phyloP scores from a whole-genome alignment of 202 grass and related monocot species.

The Zizania palustris region DNA sequence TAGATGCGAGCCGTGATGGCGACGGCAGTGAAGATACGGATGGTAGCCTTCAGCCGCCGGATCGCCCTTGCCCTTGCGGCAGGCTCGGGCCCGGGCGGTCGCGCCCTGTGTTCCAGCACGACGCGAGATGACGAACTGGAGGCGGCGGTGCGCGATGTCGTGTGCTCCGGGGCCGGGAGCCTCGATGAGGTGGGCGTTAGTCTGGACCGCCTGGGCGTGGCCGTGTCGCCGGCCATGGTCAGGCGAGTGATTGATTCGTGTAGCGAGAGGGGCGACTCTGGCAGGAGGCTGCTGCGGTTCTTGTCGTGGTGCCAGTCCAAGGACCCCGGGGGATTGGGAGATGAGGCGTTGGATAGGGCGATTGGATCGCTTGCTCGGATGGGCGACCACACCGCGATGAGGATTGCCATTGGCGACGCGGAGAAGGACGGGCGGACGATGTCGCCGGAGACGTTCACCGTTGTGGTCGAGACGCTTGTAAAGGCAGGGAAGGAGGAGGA shows the following conservation, averaged over 20 bases:
- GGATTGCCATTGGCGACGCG: slow-evolving; percentile 30
- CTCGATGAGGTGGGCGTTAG: slow-evolving; percentile 57
- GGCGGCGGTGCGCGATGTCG: slow-evolving; percentile 37
- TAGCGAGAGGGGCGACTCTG: not conserved
- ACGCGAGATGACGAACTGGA: slow-evolving; percentile 6
- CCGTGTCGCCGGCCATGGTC: slow-evolving; percentile 41
- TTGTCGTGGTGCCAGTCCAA: slow-evolving; percentile 63
- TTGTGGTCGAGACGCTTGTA: slow-evolving; percentile 56
- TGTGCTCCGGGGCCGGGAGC: slow-evolving; percentile 51
- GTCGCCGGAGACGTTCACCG: slow-evolving; percentile 49
- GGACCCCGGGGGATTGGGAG: not conserved
- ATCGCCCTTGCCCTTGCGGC: not conserved
- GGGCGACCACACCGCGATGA: slow-evolving; percentile 59
- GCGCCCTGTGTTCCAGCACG: slow-evolving; percentile 31
- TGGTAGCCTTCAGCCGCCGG: not conserved
- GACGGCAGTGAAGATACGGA: slow-evolving; percentile 14
- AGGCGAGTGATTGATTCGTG: slow-evolving; percentile 51
- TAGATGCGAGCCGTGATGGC: not conserved
- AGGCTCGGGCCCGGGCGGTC: not conserved
- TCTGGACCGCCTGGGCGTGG: slow-evolving; percentile 49
- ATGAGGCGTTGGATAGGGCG: slow-evolving; percentile 47
- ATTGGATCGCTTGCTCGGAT: slow-evolving; percentile 43
- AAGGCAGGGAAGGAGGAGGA: slow-evolving; percentile 54
- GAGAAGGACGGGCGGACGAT: slow-evolving; percentile 51
- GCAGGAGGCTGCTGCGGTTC: slow-evolving; percentile 64